Conservation (phyloP, 805 yeast species). For the Debaryomyces castellii region DNA sequence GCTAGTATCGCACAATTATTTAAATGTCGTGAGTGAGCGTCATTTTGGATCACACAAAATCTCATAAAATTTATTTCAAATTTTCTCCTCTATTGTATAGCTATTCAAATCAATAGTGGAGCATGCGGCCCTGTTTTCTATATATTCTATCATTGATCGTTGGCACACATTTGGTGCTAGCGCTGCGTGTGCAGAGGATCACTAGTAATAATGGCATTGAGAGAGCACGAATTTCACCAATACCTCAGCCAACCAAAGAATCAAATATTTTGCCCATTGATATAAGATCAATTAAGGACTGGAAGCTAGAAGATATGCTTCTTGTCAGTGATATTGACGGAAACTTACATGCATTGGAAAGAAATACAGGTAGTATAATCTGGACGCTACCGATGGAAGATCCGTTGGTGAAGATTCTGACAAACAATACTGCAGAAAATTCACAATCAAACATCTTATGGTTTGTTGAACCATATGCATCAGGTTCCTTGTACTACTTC, state of each 20-base stretch:
- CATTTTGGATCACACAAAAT: neutral
- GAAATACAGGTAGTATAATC: conserved; percentile 68
- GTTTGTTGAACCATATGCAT: conserved; percentile 89
- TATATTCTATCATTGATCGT: neutral
- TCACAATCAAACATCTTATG: conserved; percentile 48
- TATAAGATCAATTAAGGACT: conserved; percentile 42
- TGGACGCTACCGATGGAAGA: conserved; percentile 75
- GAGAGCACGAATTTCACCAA: neutral
- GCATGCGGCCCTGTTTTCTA: neutral
- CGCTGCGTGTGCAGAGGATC: neutral
- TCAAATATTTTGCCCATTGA: conserved; percentile 33
- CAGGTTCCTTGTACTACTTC: conserved; percentile 81
- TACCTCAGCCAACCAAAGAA: neutral
- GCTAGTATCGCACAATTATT: neutral
- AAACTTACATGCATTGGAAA: conserved; percentile 72
- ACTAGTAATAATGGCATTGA: neutral
- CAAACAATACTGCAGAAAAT: conserved; percentile 18
- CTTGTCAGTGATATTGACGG: conserved; percentile 86
- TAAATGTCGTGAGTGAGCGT: neutral
- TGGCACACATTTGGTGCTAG: neutral
- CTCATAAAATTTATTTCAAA: neutral
- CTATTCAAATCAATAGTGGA: neutral
- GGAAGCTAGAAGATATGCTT: conserved; percentile 55
- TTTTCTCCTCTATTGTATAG: neutral
- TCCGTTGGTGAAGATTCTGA: conserved; percentile 54